A percentile compares a stretch with the other conserved stretches of the same genome.
These are phyloP conservation scores for Rutstroemia sp. DNA, from an alignment of 2,329 filamentous ascomycete species.

Conservation along the genomic window DNA sequence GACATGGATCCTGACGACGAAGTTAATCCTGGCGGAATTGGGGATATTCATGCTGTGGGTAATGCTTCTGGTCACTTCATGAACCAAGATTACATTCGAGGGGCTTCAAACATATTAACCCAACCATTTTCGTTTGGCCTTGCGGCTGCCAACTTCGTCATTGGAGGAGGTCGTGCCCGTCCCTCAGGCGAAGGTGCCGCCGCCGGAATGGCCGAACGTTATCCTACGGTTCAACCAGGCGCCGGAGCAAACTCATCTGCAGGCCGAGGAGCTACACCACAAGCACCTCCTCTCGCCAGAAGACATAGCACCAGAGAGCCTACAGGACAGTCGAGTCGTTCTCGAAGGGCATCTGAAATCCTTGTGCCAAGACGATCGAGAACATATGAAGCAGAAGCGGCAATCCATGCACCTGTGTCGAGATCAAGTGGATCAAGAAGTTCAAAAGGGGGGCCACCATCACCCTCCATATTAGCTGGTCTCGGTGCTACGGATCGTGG, in stretches of 20 bases:
- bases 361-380: conserved; percentile 21
- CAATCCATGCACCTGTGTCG: conserved; percentile 20
- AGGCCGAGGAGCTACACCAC: conserved; percentile 7
- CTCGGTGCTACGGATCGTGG: conserved; percentile 16
- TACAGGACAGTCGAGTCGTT: conserved; percentile 12
- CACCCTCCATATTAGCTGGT: conserved; percentile 21
- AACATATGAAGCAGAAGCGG: conserved; percentile 21
- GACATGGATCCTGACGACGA: conserved; percentile 28
- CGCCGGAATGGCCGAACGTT: conserved; percentile 16
- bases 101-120: conserved; percentile 30
- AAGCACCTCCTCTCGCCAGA: conserved; percentile 17
- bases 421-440: conserved; percentile 5
- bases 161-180: conserved; percentile 21
- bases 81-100: conserved; percentile 49
- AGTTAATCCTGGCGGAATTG: conserved; percentile 39
- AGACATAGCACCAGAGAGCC: conserved; percentile 22
- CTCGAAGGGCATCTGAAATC: conserved; percentile 16
- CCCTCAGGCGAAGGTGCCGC: conserved; percentile 8
- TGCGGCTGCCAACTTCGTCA: conserved; percentile 28
- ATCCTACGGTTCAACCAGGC: conserved; percentile 11
- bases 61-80: conserved; percentile 51
- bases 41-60: conserved; percentile 36
- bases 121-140: conserved; percentile 26
- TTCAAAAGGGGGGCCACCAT: neutral
- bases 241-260: neutral